phyloP scores from a whole-genome alignment of 2,329 filamentous ascomycete genomes.

The Salinomyces thailandicus region DNA sequence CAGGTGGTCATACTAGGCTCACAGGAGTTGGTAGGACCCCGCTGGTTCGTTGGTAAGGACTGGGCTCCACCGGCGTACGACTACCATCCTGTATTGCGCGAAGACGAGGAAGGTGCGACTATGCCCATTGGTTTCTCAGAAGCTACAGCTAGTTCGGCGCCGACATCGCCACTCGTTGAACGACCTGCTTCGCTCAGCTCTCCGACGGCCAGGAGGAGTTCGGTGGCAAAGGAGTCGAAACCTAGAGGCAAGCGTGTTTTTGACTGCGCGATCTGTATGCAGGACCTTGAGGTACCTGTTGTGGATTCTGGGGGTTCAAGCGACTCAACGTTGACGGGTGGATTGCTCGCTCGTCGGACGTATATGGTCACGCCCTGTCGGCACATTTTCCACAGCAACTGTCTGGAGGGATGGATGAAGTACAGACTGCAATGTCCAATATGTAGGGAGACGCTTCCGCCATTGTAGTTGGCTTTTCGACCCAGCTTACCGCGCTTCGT shows the following conservation, averaged over 20 bases:
- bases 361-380: slow-evolving; percentile 98
- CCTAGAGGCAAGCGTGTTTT: slow-evolving; percentile 53
- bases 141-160: slow-evolving; percentile 15
- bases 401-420: slow-evolving; percentile 93
- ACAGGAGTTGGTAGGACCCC: slow-evolving; percentile 76
- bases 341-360: slow-evolving; percentile 64
- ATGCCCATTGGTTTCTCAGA: slow-evolving; percentile 61
- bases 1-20: slow-evolving; percentile 69
- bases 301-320: slow-evolving; percentile 40
- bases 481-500: background rate
- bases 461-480: slow-evolving; percentile 44
- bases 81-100: slow-evolving; percentile 81
- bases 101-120: slow-evolving; percentile 66
- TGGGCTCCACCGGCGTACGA: slow-evolving; percentile 71
- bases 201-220: slow-evolving; percentile 8
- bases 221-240: slow-evolving; percentile 31
- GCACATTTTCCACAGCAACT: slow-evolving; percentile 88
- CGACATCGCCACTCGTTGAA: slow-evolving; percentile 17
- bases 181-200: slow-evolving; percentile 19
- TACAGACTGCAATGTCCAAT: slow-evolving; percentile 90
- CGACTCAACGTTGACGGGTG: slow-evolving; percentile 29
- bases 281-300: slow-evolving; percentile 80
- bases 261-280: slow-evolving; percentile 92
- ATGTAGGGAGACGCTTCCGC: slow-evolving; percentile 79
- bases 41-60: slow-evolving; percentile 68